These are phyloP conservation scores for Candolleomyces aberdarensis DNA, from an alignment of 768 basidiomycete species.

Conservation along the genomic window DNA sequence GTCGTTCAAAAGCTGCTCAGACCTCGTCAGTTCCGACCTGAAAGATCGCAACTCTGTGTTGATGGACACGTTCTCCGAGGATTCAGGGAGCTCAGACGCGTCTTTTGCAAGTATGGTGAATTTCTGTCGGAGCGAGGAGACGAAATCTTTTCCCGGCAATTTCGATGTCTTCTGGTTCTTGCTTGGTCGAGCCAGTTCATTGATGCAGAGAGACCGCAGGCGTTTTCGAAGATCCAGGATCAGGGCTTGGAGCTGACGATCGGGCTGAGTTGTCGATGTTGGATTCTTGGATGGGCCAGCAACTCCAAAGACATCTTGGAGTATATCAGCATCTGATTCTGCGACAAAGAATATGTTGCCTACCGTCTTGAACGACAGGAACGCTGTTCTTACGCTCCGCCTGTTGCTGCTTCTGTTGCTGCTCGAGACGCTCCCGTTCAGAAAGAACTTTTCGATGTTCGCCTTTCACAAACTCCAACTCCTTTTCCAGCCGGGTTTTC, in stretches of 20 bases:
- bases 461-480: conserved; percentile 12
- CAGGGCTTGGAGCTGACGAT: conserved; percentile 28
- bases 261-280: conserved; percentile 12
- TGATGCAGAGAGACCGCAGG: conserved; percentile 59
- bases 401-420: conserved; percentile 7
- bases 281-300: conserved; percentile 26
- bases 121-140: conserved; percentile 42
- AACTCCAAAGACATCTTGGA: conserved; percentile 57
- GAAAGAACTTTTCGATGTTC: conserved; percentile 17
- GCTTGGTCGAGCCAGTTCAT: conserved; percentile 46
- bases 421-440: conserved; percentile 8
- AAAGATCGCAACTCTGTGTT: conserved; percentile 65
- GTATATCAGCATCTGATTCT: not conserved
- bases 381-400: conserved; percentile 1
- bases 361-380: not conserved
- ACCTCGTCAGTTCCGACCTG: conserved; percentile 52
- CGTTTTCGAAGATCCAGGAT: conserved; percentile 57
- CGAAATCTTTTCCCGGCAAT: conserved; percentile 50
- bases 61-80: conserved; percentile 35
- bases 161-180: conserved; percentile 32
- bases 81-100: conserved; percentile 43
- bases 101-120: conserved; percentile 46
- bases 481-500: conserved; percentile 10
- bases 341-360: not conserved
- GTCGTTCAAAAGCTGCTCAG: conserved; percentile 45